phyloP scores from a whole-genome alignment of 768 basidiomycete genomes.

The Lyophyllum shimeji region DNA sequence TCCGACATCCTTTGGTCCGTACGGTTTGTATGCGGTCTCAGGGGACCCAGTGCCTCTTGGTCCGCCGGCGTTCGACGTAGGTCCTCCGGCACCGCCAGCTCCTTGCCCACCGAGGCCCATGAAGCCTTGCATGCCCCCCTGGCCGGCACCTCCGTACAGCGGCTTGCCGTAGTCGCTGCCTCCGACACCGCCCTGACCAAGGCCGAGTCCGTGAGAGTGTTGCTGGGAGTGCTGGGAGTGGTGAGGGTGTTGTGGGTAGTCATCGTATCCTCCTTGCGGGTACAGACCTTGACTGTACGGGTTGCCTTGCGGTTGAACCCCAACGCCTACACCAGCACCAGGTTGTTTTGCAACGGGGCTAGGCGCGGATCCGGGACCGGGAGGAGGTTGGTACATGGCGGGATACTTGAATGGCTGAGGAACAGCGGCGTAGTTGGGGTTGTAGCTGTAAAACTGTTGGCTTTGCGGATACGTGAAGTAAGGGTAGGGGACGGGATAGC shows the following conservation, averaged over 20 bases:
- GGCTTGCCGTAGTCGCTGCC: conserved; percentile 45
- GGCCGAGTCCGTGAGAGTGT: conserved; percentile 52
- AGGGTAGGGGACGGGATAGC: conserved; percentile 59
- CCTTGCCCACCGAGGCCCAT: conserved; percentile 61
- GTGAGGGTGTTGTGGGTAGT: conserved; percentile 49
- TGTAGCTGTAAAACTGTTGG: conserved; percentile 75
- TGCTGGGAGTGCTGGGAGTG: conserved; percentile 53
- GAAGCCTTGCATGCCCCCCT: conserved; percentile 67
- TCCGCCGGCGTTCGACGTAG: conserved; percentile 43
- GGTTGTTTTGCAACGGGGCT: conserved; percentile 70
- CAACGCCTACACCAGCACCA: conserved; percentile 47
- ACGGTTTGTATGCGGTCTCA: conserved; percentile 75
- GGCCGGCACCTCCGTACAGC: conserved; percentile 45
- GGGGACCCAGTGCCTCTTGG: conserved; percentile 60
- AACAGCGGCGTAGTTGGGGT: conserved; percentile 45
- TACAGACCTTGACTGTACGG: conserved; percentile 67
- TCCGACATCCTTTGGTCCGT: conserved; percentile 65
- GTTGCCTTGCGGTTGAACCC: conserved; percentile 47
- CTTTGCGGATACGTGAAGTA: conserved; percentile 73
- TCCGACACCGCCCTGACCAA: conserved; percentile 38
- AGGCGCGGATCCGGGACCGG: conserved; percentile 63
- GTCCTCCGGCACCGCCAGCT: conserved; percentile 34
- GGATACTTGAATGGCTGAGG: conserved; percentile 80
- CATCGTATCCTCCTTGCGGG: conserved; percentile 52
- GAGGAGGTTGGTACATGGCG: conserved; percentile 71